These are phyloP conservation scores for Diaporthe destruens DNA, from an alignment of 2,329 filamentous ascomycete species.

Conservation along the genomic window DNA sequence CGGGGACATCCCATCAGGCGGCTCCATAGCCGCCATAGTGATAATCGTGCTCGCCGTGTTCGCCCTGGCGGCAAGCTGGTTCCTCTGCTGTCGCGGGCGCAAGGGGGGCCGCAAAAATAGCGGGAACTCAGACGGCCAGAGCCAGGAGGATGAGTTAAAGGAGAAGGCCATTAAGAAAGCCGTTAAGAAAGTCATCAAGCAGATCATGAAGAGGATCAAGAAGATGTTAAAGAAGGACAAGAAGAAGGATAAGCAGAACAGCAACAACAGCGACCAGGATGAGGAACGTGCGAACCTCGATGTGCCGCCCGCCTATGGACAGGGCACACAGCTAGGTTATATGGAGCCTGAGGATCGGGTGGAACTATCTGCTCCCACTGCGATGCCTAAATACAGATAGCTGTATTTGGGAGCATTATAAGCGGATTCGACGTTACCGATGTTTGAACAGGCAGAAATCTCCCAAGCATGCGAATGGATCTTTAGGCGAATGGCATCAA, in stretches of 20 bases:
- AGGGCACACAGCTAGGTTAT: slow-evolving; percentile 18
- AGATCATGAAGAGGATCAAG: slow-evolving; percentile 22
- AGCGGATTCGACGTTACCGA: background rate
- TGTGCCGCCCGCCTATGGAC: background rate
- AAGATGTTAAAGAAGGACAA: slow-evolving; percentile 21
- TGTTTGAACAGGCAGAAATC: background rate
- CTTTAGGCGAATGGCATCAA: background rate
- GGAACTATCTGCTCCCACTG: background rate
- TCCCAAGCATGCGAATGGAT: no score
- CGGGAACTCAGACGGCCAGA: slow-evolving; percentile 3
- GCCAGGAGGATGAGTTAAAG: slow-evolving; percentile 20
- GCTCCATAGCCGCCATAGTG: slow-evolving; percentile 25
- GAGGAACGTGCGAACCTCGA: background rate
- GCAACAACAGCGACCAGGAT: background rate
- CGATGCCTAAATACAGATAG: background rate
- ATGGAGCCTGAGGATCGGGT: slow-evolving; percentile 10
- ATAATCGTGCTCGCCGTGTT: slow-evolving; percentile 8
- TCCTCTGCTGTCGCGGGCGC: slow-evolving; percentile 11
- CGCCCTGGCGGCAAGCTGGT: slow-evolving; percentile 5
- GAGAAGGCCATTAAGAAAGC: slow-evolving; percentile 13
- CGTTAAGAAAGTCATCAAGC: background rate
- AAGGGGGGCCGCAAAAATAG: background rate
- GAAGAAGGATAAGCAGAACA: slow-evolving; percentile 6
- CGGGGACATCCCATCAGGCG: slow-evolving; percentile 9
- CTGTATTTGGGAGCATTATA: background rate